Percentiles rank a stretch among this genome's conserved stretches.
Conservation (phyloP, 1,284 basidiomycete species). For the Malassezia equina region DNA sequence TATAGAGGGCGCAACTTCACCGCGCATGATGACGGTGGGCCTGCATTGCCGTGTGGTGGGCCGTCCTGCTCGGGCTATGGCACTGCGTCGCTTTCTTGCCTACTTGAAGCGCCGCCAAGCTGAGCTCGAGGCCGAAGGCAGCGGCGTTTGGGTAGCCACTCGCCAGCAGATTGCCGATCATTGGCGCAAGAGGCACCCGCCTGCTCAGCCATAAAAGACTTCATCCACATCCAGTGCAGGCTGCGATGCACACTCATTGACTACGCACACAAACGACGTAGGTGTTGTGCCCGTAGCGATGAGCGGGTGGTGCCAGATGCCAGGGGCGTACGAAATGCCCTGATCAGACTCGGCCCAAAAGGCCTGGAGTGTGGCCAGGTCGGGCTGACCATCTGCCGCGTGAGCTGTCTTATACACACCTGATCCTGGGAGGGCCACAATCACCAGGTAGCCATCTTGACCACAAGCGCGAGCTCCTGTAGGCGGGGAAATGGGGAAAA, state of each 20-base stretch:
- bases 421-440: conserved; percentile 31
- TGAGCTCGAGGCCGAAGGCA: conserved; percentile 22
- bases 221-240: conserved; percentile 25
- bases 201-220: conserved; percentile 21
- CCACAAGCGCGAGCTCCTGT: neutral
- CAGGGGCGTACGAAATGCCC: conserved; percentile 35
- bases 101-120: conserved; percentile 37
- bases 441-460: conserved; percentile 33
- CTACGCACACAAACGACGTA: conserved; percentile 41
- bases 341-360: conserved; percentile 31
- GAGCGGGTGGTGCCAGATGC: conserved; percentile 42
- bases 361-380: conserved; percentile 28
- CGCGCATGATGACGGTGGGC: conserved; percentile 50
- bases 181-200: conserved; percentile 44
- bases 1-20: conserved; percentile 38
- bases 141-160: conserved; percentile 50
- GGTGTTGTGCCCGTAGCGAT: conserved; percentile 25
- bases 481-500: conserved; percentile 28
- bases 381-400: conserved; percentile 35
- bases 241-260: conserved; percentile 25
- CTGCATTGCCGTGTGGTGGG: conserved; percentile 50
- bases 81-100: conserved; percentile 49
- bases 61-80: conserved; percentile 49
- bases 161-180: conserved; percentile 49
- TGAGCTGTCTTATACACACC: neutral